These are phyloP conservation scores for Penicillium desertorum DNA, from an alignment of 495 filamentous ascomycete genomes.

Conservation along the genomic window DNA sequence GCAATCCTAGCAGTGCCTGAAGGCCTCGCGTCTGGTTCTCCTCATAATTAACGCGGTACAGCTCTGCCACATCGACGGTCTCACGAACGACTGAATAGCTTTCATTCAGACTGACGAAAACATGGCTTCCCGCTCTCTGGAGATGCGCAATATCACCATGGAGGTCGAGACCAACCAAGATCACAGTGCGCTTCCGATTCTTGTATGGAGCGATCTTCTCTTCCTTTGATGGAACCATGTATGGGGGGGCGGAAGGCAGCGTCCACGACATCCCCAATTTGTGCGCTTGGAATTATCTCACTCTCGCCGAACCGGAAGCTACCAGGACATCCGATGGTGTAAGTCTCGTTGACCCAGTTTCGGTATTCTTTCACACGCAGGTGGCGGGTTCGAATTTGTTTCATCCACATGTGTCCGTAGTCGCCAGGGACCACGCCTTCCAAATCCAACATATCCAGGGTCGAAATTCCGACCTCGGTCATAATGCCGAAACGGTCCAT, in stretches of 20 bases:
- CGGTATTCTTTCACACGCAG: slow-evolving; percentile 70
- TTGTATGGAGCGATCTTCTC: slow-evolving; percentile 6
- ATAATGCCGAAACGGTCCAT: slow-evolving; percentile 66
- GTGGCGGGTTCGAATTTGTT: slow-evolving; percentile 66
- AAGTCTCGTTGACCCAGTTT: slow-evolving; percentile 61
- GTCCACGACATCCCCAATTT: slow-evolving; percentile 44
- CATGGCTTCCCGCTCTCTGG: slow-evolving; percentile 51
- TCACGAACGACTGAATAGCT: slow-evolving; percentile 47
- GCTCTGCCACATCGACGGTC: slow-evolving; percentile 64
- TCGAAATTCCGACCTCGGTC: slow-evolving; percentile 84
- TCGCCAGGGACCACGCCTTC: slow-evolving; percentile 55
- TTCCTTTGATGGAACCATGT: slow-evolving; percentile 11
- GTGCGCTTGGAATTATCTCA: slow-evolving; percentile 42
- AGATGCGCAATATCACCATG: slow-evolving; percentile 66
- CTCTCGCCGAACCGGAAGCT: slow-evolving; percentile 71
- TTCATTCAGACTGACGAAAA: slow-evolving; percentile 11
- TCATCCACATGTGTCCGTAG: slow-evolving; percentile 61
- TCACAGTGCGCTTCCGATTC: slow-evolving; percentile 53
- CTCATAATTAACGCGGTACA: slow-evolving; percentile 60
- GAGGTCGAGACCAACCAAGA: slow-evolving; percentile 80
- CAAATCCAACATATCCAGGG: slow-evolving; percentile 69
- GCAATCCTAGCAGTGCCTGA: slow-evolving; percentile 55
- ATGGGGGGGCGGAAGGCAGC: slow-evolving; percentile 52
- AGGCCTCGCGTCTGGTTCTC: slow-evolving; percentile 55
- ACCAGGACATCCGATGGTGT: slow-evolving; percentile 67